Evolutionary conservation across 2,329 filamentous ascomycete species (phyloP), one percentile per base, ranked within the genome.

Genomic region (Paecilomyces sp.): DNA sequence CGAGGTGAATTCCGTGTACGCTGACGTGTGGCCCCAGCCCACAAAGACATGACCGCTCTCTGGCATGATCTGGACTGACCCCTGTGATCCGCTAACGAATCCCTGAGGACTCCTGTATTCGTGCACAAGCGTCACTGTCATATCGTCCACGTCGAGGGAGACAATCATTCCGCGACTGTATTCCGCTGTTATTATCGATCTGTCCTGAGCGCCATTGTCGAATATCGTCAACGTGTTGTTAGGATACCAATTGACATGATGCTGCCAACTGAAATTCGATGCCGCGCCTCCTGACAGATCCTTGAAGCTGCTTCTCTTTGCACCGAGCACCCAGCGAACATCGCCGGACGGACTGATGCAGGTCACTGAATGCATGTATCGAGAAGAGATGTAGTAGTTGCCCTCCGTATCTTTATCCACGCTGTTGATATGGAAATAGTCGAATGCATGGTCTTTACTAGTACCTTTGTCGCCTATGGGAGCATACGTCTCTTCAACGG

Each of bases 361-460:
- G 33, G 74, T 74, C 13, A 85, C 71, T 18, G 78, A 74, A 65
- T 77, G 77, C 56, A 77, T 74, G 65, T 83, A 77, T 1, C 82
- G 78, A 0, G 79, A 75, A 0, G 82, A 85, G 36, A 86, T 74
- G 11, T 85, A 67, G 59, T 82, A 86, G 64, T 85, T 80, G 3
- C 81, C 81, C 0, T 75, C 64, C 0, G 68, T 64, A 57, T 79
- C 78, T 65, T 84, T 83, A 64, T 83, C 79, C 28, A 85, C 71
- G 41, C 80, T 80, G 68, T 82, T 84, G 67, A 84, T 78, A 67
- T 84, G 82, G 70, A 83, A 83, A 68, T 79, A 84, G 64, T 84
- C 82, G 74, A 78, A 84, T 1, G 80, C 66, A 6, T 60, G 22
- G 4, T 59, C 58, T 59, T 63, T 22, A 12, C 50, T 61, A 9